These are phyloP conservation scores for Salix viminalis DNA, from an alignment of 345 rosid species.

Conservation along the genomic window DNA sequence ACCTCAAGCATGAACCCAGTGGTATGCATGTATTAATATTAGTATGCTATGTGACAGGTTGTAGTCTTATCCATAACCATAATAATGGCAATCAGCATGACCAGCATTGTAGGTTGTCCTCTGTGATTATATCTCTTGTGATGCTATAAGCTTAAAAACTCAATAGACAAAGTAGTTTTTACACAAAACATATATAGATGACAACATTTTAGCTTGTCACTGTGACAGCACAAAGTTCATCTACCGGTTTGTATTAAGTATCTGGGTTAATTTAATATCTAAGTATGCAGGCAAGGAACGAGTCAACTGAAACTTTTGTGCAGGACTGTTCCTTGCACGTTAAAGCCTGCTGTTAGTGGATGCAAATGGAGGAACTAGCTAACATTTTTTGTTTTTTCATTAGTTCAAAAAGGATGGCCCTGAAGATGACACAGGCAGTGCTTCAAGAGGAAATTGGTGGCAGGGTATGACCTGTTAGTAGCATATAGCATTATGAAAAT, in stretches of 20 bases:
- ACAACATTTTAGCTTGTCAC: too few species aligned
- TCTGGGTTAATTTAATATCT: background rate
- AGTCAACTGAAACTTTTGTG: background rate
- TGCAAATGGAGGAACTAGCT: constrained; percentile 2
- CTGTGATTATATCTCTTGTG: too few species aligned
- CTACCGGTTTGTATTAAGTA: background rate
- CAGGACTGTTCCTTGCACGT: background rate
- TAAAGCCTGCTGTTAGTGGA: background rate
- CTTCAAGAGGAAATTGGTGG: constrained; percentile 98
- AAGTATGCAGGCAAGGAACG: background rate
- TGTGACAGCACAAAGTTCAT: background rate
- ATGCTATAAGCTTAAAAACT: too few species aligned
- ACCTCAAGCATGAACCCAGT: constrained; percentile 40
- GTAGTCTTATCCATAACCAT: too few species aligned
- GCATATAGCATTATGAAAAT: background rate
- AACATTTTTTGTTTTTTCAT: background rate
- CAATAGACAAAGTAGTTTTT: too few species aligned
- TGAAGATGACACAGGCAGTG: constrained; percentile 74
- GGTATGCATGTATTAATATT: constrained; percentile 31
- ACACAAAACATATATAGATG: too few species aligned
- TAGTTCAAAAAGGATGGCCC: constrained; percentile 60
- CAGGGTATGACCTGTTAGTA: constrained; percentile 45
- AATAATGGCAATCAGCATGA: too few species aligned
- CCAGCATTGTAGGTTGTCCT: too few species aligned
- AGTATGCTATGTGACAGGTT: too few species aligned